phyloP scores from a whole-genome alignment of 139 green algal genomes.

The Nannochloris sp. region DNA sequence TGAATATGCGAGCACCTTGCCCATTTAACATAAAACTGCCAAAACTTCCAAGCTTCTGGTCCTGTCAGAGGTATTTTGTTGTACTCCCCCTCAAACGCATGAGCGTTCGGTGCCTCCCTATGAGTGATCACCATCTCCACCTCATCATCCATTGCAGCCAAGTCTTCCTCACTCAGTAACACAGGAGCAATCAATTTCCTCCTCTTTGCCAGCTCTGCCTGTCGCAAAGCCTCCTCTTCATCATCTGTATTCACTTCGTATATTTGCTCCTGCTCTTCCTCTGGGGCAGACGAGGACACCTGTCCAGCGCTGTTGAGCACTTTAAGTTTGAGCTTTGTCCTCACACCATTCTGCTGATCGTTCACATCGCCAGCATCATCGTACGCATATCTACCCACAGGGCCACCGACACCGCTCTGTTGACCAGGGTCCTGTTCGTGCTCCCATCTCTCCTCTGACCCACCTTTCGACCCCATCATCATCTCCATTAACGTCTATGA shows the following conservation, averaged over 20 bases:
- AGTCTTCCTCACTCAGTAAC: constrained; percentile 15
- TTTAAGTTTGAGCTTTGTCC: no score
- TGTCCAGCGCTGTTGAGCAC: no score
- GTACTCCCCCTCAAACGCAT: neutral
- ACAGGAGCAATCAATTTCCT: neutral
- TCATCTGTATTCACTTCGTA: neutral
- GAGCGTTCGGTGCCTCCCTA: constrained; percentile 6
- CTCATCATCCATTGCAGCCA: constrained; percentile 59
- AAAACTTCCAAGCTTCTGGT: constrained; percentile 39
- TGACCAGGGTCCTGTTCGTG: neutral
- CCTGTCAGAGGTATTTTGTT: neutral
- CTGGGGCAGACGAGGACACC: neutral
- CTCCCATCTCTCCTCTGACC: neutral
- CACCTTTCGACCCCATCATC: neutral
- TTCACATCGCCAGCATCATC: neutral
- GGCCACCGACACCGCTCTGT: neutral
- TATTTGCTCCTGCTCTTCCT: constrained; percentile 10
- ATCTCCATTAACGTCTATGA: no score
- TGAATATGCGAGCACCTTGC: constrained; percentile 73
- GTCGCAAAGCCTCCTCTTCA: neutral
- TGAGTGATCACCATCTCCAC: constrained; percentile 44
- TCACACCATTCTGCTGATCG: neutral
- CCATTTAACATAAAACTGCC: constrained; percentile 92
- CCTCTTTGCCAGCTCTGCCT: constrained; percentile 2
- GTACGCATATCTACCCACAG: neutral